phyloP scores from a whole-genome alignment of 2,329 filamentous ascomycete genomes.

The Fusarium sp. region DNA sequence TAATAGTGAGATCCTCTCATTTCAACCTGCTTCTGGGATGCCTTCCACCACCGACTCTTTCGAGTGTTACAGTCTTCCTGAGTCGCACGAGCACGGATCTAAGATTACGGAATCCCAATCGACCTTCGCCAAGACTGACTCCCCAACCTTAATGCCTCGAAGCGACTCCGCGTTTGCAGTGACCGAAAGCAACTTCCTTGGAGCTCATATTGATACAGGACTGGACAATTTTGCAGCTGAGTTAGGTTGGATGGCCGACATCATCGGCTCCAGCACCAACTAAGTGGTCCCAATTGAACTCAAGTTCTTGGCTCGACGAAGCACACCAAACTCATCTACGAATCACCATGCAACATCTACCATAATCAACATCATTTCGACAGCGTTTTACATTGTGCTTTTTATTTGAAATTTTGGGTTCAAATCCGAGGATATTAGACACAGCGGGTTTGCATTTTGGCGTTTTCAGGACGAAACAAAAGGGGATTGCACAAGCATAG shows the following conservation, averaged over 20 bases:
- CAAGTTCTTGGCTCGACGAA: constrained; percentile 12
- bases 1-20: constrained; percentile 54
- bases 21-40: constrained; percentile 40
- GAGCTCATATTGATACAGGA: constrained; percentile 54
- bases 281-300: constrained; percentile 13
- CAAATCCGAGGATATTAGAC: constrained; percentile 17
- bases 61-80: constrained; percentile 63
- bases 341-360: constrained; percentile 5
- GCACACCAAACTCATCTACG: constrained; percentile 15
- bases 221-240: constrained; percentile 61
- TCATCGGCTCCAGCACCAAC: constrained; percentile 56
- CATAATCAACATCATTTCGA: constrained; percentile 29
- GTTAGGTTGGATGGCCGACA: constrained; percentile 65
- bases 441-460: constrained; percentile 39
- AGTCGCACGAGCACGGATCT: constrained; percentile 43
- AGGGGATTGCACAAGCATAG: constrained; percentile 27
- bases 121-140: constrained; percentile 42
- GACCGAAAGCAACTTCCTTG: constrained; percentile 49
- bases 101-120: constrained; percentile 36
- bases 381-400: constrained; percentile 37
- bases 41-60: constrained; percentile 43
- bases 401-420: constrained; percentile 7
- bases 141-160: constrained; percentile 46
- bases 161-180: constrained; percentile 38
- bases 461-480: constrained; percentile 35